Evolutionary conservation across 2,329 filamentous ascomycete genomes (phyloP).

Genomic region (Purpureocillium lavendulum): DNA sequence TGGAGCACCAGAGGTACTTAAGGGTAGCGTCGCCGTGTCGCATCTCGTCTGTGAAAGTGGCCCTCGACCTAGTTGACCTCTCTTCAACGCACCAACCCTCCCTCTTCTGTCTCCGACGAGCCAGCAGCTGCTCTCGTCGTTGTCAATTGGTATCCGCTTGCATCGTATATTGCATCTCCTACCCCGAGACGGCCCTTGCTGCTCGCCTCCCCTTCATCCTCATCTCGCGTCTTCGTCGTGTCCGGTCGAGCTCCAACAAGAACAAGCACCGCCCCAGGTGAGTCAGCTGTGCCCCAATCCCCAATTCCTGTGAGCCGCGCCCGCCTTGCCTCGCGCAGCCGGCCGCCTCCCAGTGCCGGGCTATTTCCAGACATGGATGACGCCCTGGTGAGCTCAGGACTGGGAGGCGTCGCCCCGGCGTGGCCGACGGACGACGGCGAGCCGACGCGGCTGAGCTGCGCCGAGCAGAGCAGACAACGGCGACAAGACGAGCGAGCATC

Average conservation of each 20-base stretch:
- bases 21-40: slow-evolving; percentile 6
- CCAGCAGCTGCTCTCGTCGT: neutral
- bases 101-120: neutral
- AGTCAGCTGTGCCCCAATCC: too few species aligned
- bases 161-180: neutral
- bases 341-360: too few species aligned
- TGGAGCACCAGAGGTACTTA: slow-evolving; percentile 7
- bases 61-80: neutral
- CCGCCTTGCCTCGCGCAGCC: too few species aligned
- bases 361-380: too few species aligned
- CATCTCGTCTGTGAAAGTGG: neutral
- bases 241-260: too few species aligned
- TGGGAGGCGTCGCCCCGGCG: too few species aligned
- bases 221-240: neutral
- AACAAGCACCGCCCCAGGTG: too few species aligned
- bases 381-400: too few species aligned
- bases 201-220: neutral
- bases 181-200: neutral
- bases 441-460: neutral
- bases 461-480: too few species aligned
- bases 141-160: slow-evolving; percentile 3
- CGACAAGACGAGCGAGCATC: neutral
- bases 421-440: too few species aligned
- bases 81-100: neutral
- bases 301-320: too few species aligned